A percentile compares a stretch with the other conserved stretches of the same genome.
phyloP scores from a whole-genome alignment of 768 basidiomycete species.

The Pisolithus microcarpus region DNA sequence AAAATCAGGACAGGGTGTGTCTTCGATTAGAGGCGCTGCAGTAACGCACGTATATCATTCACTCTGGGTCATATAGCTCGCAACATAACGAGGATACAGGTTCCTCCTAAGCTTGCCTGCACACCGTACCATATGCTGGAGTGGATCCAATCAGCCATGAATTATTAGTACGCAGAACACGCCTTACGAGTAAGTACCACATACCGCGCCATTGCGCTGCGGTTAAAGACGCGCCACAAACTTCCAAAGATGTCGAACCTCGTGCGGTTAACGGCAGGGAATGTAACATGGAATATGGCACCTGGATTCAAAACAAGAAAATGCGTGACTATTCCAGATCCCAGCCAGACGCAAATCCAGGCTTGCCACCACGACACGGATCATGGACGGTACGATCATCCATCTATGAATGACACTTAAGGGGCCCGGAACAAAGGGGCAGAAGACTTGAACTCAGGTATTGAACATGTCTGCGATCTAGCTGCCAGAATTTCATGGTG shows the following conservation, averaged over 20 bases:
- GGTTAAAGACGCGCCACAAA: constrained; percentile 73
- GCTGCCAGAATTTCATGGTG: constrained; percentile 28
- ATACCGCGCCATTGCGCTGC: constrained; percentile 66
- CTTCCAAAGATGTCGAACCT: constrained; percentile 75
- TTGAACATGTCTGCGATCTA: constrained; percentile 80
- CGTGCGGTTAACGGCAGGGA: constrained; percentile 68
- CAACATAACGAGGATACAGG: constrained; percentile 68
- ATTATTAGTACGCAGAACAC: not conserved
- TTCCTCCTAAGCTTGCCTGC: constrained; percentile 77
- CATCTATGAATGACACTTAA: constrained; percentile 35
- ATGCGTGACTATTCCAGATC: constrained; percentile 51
- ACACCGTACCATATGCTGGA: constrained; percentile 70
- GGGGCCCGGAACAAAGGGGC: constrained; percentile 1
- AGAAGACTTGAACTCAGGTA: constrained; percentile 40
- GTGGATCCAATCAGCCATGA: constrained; percentile 9
- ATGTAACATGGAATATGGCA: constrained; percentile 69
- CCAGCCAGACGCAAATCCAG: constrained; percentile 73
- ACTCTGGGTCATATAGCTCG: constrained; percentile 71
- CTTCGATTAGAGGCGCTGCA: not conserved
- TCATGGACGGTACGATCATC: constrained; percentile 76
- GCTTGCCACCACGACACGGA: constrained; percentile 81
- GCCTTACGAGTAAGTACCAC: constrained; percentile 19
- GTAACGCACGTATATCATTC: constrained; percentile 51
- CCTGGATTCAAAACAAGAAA: constrained; percentile 76
- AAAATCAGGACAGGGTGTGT: not conserved